Evolutionary conservation across 176 grass and related monocot genomes (phyloP).

Genomic region (Phoenix roebelenii): DNA sequence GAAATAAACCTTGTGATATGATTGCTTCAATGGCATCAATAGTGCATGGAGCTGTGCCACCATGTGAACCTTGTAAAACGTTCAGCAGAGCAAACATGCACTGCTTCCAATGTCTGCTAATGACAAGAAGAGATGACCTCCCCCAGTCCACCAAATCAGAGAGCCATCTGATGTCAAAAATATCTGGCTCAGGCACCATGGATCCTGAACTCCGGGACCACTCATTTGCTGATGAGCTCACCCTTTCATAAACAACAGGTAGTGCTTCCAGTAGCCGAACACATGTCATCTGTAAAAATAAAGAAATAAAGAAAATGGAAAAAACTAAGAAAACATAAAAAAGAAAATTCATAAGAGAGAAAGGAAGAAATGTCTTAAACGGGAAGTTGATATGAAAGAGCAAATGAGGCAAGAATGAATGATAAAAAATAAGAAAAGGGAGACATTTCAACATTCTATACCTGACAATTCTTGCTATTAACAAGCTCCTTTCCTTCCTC

Average conservation of each 20-base stretch:
- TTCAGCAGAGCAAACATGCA: slow-evolving; percentile 59
- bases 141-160: slow-evolving; percentile 67
- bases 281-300: slow-evolving; percentile 53
- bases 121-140: slow-evolving; percentile 67
- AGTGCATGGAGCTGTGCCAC: slow-evolving; percentile 23
- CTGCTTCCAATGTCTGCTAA: slow-evolving; percentile 86
- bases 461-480: slow-evolving; percentile 67
- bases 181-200: slow-evolving; percentile 17
- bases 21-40: slow-evolving; percentile 25
- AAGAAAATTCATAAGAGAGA: too few species aligned
- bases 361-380: too few species aligned
- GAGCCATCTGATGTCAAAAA: slow-evolving; percentile 52
- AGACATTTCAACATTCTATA: not conserved
- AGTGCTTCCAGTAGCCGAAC: slow-evolving; percentile 76
- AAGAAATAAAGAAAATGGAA: not conserved
- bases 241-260: slow-evolving; percentile 60
- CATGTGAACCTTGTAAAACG: slow-evolving; percentile 44
- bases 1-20: slow-evolving; percentile 48
- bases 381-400: not conserved
- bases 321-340: not conserved
- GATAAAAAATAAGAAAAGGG: not conserved
- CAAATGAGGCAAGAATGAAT: slow-evolving; percentile 1
- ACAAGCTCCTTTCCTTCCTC: slow-evolving; percentile 51
- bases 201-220: slow-evolving; percentile 20
- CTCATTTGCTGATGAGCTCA: slow-evolving; percentile 24